Evolutionary conservation across 1,139 yeast species (phyloP).

Genomic region (Meyerozyma athensensis): DNA sequence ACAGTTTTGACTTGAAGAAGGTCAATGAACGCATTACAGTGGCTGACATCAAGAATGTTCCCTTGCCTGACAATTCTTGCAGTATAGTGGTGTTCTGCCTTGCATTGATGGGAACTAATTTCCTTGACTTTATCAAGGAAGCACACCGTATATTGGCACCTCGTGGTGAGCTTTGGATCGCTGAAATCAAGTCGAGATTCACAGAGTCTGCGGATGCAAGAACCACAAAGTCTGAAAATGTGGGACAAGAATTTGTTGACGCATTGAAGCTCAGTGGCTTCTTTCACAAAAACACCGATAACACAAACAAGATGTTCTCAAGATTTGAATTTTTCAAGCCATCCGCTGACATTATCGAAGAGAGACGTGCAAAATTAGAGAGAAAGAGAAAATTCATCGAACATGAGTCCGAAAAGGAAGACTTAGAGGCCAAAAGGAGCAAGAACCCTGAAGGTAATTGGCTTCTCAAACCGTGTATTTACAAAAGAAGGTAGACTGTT

Average conservation of each 20-base stretch:
- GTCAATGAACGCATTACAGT: conserved; percentile 87
- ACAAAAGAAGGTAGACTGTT: conserved; percentile 66
- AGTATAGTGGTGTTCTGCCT: conserved; percentile 86
- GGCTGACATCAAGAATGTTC: conserved; percentile 90
- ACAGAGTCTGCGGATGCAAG: conserved; percentile 40
- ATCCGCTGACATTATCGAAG: conserved; percentile 61
- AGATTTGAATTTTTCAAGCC: conserved; percentile 93
- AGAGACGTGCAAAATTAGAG: conserved; percentile 58
- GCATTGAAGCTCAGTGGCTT: conserved; percentile 76
- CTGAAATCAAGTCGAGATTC: conserved; percentile 92
- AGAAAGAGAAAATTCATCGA: conserved; percentile 71
- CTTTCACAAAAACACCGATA: conserved; percentile 84
- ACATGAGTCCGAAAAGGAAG: conserved; percentile 57
- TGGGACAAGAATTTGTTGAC: conserved; percentile 73
- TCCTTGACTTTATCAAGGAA: conserved; percentile 84
- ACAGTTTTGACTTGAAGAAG: conserved; percentile 86
- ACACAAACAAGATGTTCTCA: conserved; percentile 87
- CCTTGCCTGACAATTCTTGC: conserved; percentile 71
- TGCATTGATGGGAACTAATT: conserved; percentile 96
- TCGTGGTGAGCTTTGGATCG: conserved; percentile 93
- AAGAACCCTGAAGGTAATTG: conserved; percentile 74
- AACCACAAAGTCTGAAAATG: conserved; percentile 25
- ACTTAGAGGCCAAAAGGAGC: conserved; percentile 51
- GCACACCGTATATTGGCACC: conserved; percentile 86
- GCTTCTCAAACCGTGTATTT: conserved; percentile 92